Evolutionary conservation across 1,284 basidiomycete species (phyloP), one percentile per base, ranked within the genome.

Genomic region (Papiliotrema laurentii): DNA sequence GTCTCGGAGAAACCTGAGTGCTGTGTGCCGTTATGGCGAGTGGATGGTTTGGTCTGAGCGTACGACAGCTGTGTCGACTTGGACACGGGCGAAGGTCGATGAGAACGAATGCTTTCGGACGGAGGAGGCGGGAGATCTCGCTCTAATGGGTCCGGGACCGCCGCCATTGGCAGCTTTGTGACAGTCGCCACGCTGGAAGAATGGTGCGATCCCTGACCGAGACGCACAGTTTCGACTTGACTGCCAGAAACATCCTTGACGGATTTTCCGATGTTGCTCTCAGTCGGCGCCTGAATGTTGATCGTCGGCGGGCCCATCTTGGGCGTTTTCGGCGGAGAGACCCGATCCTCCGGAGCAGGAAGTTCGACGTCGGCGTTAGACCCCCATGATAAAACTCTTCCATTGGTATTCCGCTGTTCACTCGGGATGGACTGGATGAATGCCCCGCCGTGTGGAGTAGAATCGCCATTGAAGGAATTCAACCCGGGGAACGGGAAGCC

Each of bases 341-440:
- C 47, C 5, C 46, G 47, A 9, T 59, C 55, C 5, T 46, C 46
- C 1, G 54, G 51, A 5, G 57, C 47, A 16, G 67, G 67, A 5
- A 69, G 42, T 31, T 71, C 68, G 1, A 69, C 67, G n/a, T 65
- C 60, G 2, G n/a, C n/a, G n/a, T n/a, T n/a, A n/a, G 66, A 68
- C 4, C 66, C 68, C 66, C 68, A 69, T 2, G 52, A 45, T 30
- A 64, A 19, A 56, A 22, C 53, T 49, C 14, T 42, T 33, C 24
- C 31, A 21, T 24, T 18, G 10, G 19, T 21, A 21, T 18, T 35
- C 43, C 27, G 19, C 24, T 26, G 28, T 24, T 18, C 9, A n/a
- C 25, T 36, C 11, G 50, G 48, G 30, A 49, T 26, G 2, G 49
- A 47, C 4, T 35, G 43, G 18, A 55, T 26, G 25, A 39, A 47